Evolutionary conservation across 2,329 filamentous ascomycete genomes (phyloP).

Genomic region (Diaporthe sp.): DNA sequence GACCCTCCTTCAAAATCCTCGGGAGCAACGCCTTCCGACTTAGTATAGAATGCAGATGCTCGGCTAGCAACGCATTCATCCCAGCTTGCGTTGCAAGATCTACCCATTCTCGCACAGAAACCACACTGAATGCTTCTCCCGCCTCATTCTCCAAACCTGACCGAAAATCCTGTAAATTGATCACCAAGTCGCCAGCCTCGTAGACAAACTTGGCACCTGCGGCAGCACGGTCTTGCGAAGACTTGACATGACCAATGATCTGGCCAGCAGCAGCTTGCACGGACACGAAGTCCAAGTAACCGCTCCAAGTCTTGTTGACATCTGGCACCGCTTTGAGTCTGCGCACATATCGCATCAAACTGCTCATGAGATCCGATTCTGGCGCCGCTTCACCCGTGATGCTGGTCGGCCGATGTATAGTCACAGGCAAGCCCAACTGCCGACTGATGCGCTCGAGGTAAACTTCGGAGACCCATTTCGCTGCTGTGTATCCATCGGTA

Average conservation of each 20-base stretch:
- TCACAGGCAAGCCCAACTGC: constrained; percentile 42
- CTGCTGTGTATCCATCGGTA: constrained; percentile 49
- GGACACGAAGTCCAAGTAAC: neutral
- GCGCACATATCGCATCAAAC: neutral
- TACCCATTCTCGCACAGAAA: neutral
- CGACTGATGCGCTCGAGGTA: constrained; percentile 45
- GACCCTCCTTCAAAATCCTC: neutral
- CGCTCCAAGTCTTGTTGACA: neutral
- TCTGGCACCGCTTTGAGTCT: neutral
- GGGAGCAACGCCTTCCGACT: neutral
- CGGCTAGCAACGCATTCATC: neutral
- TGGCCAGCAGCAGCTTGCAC: neutral
- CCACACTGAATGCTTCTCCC: neutral
- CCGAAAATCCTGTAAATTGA: neutral
- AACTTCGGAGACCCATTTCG: constrained; percentile 43
- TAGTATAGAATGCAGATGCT: neutral
- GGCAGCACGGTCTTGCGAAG: neutral
- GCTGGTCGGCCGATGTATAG: constrained; percentile 47
- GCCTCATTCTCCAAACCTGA: neutral
- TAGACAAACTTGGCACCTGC: neutral
- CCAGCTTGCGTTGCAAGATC: neutral
- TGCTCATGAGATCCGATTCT: neutral
- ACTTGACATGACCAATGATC: neutral
- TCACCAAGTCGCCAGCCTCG: neutral
- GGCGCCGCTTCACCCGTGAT: constrained; percentile 25